Evolutionary conservation across 805 yeast species (phyloP), one percentile per base, ranked within the genome.

Genomic region (Grigorovia jiainica): DNA sequence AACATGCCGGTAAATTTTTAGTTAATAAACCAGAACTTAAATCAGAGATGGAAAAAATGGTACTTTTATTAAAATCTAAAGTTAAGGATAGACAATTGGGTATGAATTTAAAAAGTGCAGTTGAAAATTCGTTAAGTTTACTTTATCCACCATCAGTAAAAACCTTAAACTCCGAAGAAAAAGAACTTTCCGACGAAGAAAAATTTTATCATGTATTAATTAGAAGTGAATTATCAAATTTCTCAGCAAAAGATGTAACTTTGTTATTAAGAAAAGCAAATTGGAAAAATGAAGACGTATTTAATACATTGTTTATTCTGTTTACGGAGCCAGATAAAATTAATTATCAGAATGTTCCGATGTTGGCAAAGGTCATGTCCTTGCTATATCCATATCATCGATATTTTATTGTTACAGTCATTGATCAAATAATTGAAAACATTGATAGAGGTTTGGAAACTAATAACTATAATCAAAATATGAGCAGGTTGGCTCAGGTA

Each of bases 361-460:
- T 56, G 2, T 57, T 84, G 41, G 78, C 86, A 0, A 59, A 60
- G 29, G 51, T 82, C 5, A 57, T 83, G 20, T 57, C 58, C 35
- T 54, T 51, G 2, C 50, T 71, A 20, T 49, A 54, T 21, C 54
- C 49, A 9, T 57, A 63, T 19, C 64, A 71, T 40, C 63, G 67
- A 15, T 54, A 62, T 13, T 64, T 82, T 42, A 60, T 65, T 10
- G 59, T 71, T 2, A 53, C 53, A 19, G 72, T 77, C 1, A 61
- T 85, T 39, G 95, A 89, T 57, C 65, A 72, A 13, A 41, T 81
- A 2, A 48, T 82, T 13, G 95, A 87, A 53, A 67, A 69, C n/a
- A 68, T 83, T 13, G 66, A 71, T 8, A 52, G 77, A 20, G 92
- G 87, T 0, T 60, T 87, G 45, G 95, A 87, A 52, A 49, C 66